phyloP scores from a whole-genome alignment of 129 eudicot species.

The Heracleum sosnowskyi region DNA sequence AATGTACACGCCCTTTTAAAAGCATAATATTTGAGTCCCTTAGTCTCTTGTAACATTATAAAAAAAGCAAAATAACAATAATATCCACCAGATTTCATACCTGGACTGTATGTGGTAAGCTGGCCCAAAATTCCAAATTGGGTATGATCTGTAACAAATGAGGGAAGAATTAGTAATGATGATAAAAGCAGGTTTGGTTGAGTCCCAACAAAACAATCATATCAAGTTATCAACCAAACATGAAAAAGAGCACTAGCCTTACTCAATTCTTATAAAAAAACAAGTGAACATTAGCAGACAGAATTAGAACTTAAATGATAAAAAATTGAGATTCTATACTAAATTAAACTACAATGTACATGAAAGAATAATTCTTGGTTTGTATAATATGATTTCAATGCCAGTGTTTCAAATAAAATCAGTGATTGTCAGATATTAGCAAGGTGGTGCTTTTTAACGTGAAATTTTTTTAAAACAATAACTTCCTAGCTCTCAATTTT shows the following conservation, averaged over 20 bases:
- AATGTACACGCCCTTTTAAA: background rate
- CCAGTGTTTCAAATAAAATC: background rate
- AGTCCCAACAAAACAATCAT: background rate
- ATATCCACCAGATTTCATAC: conserved; percentile 20
- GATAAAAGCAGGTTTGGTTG: background rate
- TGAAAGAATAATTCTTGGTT: background rate
- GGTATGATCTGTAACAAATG: conserved; percentile 63
- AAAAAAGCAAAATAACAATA: background rate
- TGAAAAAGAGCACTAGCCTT: background rate
- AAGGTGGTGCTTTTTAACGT: background rate
- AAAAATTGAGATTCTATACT: background rate
- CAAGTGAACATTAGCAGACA: background rate
- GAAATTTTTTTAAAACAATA: background rate
- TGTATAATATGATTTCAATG: background rate
- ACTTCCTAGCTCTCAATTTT: background rate
- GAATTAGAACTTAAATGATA: background rate
- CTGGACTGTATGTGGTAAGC: conserved; percentile 77
- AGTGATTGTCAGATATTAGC: background rate
- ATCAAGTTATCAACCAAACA: background rate
- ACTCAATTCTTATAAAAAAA: background rate
- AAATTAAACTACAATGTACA: background rate
- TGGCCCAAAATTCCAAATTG: conserved; percentile 82
- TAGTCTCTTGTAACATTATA: background rate
- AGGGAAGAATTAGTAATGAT: background rate
- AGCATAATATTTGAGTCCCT: background rate